These are phyloP conservation scores for Rutstroemia sydowiana DNA, from an alignment of 2,329 filamentous ascomycete genomes.

Conservation along the genomic window DNA sequence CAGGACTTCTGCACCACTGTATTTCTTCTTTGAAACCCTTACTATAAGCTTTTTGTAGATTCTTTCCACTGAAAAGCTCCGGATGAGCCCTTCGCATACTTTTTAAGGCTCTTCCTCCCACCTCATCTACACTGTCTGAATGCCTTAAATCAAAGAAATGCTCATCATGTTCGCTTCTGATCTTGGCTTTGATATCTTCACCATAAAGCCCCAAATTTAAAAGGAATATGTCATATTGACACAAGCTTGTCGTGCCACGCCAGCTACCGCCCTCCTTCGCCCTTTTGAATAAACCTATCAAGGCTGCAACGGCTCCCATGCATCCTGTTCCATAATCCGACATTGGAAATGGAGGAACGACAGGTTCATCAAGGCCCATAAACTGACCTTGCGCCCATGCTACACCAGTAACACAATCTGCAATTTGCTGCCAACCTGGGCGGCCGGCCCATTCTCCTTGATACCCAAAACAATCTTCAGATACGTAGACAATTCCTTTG, in stretches of 20 bases:
- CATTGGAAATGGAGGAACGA: constrained; percentile 59
- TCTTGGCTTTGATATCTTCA: constrained; percentile 39
- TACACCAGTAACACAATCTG: constrained; percentile 38
- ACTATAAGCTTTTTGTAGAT: constrained; percentile 25
- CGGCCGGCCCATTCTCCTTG: constrained; percentile 54
- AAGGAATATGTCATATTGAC: constrained; percentile 62
- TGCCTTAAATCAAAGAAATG: constrained; percentile 26
- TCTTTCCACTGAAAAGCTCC: constrained; percentile 27
- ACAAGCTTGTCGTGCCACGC: constrained; percentile 54
- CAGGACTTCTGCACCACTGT: constrained; percentile 29
- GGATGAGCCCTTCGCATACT: constrained; percentile 26
- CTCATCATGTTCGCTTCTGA: constrained; percentile 18
- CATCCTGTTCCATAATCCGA: constrained; percentile 65
- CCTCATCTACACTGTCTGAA: constrained; percentile 28
- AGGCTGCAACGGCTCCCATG: constrained; percentile 60
- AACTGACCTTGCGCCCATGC: constrained; percentile 45
- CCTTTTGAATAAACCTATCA: constrained; percentile 56
- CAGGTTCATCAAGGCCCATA: constrained; percentile 54
- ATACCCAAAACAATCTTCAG: constrained; percentile 66
- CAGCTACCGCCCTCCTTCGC: constrained; percentile 59
- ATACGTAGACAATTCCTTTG: constrained; percentile 59
- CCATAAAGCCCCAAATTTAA: constrained; percentile 53
- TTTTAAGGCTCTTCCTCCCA: constrained; percentile 23
- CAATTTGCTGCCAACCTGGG: constrained; percentile 67
- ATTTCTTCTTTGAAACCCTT: constrained; percentile 22